These are phyloP conservation scores for Venturia effusa DNA, from an alignment of 2,329 filamentous ascomycete species.

Conservation along the genomic window DNA sequence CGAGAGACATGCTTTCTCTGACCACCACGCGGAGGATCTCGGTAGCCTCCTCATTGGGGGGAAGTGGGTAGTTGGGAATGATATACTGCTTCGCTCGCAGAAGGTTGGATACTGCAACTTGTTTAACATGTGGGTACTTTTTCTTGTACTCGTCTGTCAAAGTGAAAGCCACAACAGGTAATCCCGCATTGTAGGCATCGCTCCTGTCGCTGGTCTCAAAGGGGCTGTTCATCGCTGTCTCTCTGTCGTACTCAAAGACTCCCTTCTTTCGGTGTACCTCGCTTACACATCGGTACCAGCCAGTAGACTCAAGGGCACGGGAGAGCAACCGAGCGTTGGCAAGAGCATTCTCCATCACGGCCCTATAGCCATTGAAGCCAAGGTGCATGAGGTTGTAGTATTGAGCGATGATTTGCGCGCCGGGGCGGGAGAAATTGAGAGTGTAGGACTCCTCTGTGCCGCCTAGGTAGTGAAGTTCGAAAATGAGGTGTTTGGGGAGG, in stretches of 20 bases:
- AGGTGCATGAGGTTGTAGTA: conserved; percentile 66
- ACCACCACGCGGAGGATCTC: conserved; percentile 60
- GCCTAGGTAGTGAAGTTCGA: conserved; percentile 61
- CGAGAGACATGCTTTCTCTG: conserved; percentile 57
- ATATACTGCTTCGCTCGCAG: conserved; percentile 59
- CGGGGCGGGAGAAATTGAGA: conserved; percentile 61
- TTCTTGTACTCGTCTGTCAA: conserved; percentile 51
- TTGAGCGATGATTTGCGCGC: conserved; percentile 58
- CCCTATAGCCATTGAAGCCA: conserved; percentile 53
- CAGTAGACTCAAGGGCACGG: conserved; percentile 52
- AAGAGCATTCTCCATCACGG: conserved; percentile 56
- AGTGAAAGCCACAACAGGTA: conserved; percentile 59
- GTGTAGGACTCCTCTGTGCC: conserved; percentile 62
- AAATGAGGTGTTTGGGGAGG: conserved; percentile 57
- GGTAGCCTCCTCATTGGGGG: conserved; percentile 48
- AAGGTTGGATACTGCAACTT: conserved; percentile 51
- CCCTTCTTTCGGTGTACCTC: conserved; percentile 53
- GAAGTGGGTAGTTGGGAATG: conserved; percentile 57
- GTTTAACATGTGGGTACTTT: conserved; percentile 52
- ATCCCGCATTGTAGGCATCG: conserved; percentile 51
- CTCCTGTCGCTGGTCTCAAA: conserved; percentile 41
- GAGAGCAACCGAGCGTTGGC: conserved; percentile 54
- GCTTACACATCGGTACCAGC: conserved; percentile 54
- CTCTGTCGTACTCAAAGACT: conserved; percentile 28
- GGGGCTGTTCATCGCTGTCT: conserved; percentile 24